Percentiles rank a stretch among this genome's conserved stretches.
Evolutionary conservation across 2,329 filamentous ascomycete genomes (phyloP).

Genomic region (Dactylellina drechsleri): DNA sequence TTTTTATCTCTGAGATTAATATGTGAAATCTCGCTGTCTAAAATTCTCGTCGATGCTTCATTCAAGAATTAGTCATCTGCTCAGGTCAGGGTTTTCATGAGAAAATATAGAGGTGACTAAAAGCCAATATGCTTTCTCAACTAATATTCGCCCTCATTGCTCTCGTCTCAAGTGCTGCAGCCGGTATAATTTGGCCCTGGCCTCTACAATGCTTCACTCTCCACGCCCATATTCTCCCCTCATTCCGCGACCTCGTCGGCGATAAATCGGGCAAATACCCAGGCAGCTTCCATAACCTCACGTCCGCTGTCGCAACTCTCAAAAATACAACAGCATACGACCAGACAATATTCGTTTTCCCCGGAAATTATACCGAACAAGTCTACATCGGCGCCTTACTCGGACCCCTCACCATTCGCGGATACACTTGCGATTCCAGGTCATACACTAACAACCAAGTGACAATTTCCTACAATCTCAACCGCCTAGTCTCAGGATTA

Average conservation of each 20-base stretch:
- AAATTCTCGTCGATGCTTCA: no score
- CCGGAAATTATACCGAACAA: constrained; percentile 71
- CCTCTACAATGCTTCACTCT: constrained; percentile 23
- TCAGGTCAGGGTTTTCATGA: no score
- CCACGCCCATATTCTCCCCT: constrained; percentile 21
- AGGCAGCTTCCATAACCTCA: constrained; percentile 22
- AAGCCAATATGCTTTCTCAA: constrained; percentile 17
- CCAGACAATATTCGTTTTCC: constrained; percentile 69
- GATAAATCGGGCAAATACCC: constrained; percentile 35
- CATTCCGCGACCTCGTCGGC: constrained; percentile 39
- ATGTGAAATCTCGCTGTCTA: no score
- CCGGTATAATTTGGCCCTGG: constrained; percentile 33
- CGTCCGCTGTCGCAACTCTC: constrained; percentile 29
- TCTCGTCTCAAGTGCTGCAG: constrained; percentile 14
- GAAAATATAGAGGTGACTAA: no score
- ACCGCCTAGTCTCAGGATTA: constrained; percentile 63
- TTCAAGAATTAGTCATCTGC: no score
- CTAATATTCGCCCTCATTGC: constrained; percentile 11
- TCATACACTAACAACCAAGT: constrained; percentile 70
- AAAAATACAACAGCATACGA: constrained; percentile 40
- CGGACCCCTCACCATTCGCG: constrained; percentile 68
- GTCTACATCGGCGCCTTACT: constrained; percentile 67
- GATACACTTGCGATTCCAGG: constrained; percentile 68
- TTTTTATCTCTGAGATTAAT: no score
- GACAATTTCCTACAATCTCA: constrained; percentile 65